Base-by-base conservation (phyloP, 768 basidiomycete species). In the Hemileccinum impolitum region DNA sequence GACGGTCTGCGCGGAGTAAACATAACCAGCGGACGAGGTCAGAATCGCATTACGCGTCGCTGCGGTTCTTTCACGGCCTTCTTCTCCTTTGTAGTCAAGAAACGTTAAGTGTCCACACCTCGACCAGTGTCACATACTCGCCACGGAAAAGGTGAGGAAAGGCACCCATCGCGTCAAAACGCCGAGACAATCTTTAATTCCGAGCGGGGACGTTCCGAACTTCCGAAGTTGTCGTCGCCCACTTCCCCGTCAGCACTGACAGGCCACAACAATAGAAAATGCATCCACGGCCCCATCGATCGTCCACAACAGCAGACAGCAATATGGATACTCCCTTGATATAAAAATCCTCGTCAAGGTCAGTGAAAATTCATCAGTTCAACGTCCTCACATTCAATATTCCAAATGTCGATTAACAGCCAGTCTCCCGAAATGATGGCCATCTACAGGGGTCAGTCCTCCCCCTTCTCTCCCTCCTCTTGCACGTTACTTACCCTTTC, bases 341-440 rank as follows among this genome's bases (percentile, higher is more conserved):
- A 60, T 60, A 56, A 56, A 30, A 4, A 28, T 34, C 13, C 23
- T 32, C 23, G 4, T 35, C 11, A 38, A 50, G 28, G 53, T 55
- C 17, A 30, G 45, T 37, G 44, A 46, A 36, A 35, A 19, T 6
- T 4, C 47, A 49, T 35, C 39, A 32, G 11, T 41, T 15, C 47
- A 28, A 32, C 47, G 0, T 35, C 42, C 40, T 42, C 39, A 17
- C 17, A 43, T 45, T 35, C 30, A 19, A 39, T n/a, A 39, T 41
- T 50, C 39, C 4, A 18, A 17, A 59, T 56, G 48, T 31, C 30
- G 19, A 4, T 9, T n/a, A 48, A 13, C 23, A 47, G 36, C 6
- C 37, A 56, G 12, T 9, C 54, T 0, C 43, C 54, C 23, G 54
- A 59, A 30, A 43, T 52, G 43, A 50, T 52, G 40, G 48, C 36